phyloP scores from a whole-genome alignment of 192 early-diverging fungal genomes.

The Coemansia sp. region DNA sequence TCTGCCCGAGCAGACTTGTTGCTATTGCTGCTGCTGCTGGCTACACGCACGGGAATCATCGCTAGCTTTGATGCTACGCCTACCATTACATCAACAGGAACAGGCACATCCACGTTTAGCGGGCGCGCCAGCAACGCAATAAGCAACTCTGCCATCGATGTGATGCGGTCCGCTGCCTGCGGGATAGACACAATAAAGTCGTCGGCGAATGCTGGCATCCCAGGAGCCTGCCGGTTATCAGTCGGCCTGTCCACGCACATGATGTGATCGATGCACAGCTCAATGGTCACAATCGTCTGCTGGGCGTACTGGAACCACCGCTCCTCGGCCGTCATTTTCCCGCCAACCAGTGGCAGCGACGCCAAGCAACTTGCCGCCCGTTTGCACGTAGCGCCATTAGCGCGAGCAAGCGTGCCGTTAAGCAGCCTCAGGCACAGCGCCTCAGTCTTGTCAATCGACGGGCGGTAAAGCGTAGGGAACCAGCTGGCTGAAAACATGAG shows the following conservation, averaged over 20 bases:
- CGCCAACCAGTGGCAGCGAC: slow-evolving; percentile 25
- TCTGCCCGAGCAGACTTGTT: slow-evolving; percentile 36
- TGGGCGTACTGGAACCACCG: slow-evolving; percentile 40
- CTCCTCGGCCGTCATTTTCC: slow-evolving; percentile 37
- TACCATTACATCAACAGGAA: slow-evolving; percentile 29
- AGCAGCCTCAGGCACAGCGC: slow-evolving; percentile 32
- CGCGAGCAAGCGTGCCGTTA: slow-evolving; percentile 3
- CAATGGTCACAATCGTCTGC: slow-evolving; percentile 35
- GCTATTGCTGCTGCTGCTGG: too few relatives aligned
- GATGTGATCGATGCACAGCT: slow-evolving; percentile 35
- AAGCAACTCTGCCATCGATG: slow-evolving; percentile 28
- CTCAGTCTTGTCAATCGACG: slow-evolving; percentile 41
- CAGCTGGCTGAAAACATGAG: slow-evolving; percentile 37
- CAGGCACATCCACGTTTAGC: slow-evolving; percentile 12
- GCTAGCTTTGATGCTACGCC: slow-evolving; percentile 26
- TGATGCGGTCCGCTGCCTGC: slow-evolving; percentile 42
- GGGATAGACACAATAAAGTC: slow-evolving; percentile 38
- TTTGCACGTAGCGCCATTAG: background rate
- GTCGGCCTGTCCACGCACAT: slow-evolving; percentile 14
- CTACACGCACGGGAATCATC: slow-evolving; percentile 26
- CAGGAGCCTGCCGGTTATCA: background rate
- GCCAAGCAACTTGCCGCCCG: slow-evolving; percentile 18
- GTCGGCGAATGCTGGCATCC: slow-evolving; percentile 14
- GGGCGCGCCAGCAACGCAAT: slow-evolving; percentile 37
- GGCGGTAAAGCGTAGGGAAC: slow-evolving; percentile 46